phyloP scores from a whole-genome alignment of 306 rosid species.

The Mucuna pruriens region DNA sequence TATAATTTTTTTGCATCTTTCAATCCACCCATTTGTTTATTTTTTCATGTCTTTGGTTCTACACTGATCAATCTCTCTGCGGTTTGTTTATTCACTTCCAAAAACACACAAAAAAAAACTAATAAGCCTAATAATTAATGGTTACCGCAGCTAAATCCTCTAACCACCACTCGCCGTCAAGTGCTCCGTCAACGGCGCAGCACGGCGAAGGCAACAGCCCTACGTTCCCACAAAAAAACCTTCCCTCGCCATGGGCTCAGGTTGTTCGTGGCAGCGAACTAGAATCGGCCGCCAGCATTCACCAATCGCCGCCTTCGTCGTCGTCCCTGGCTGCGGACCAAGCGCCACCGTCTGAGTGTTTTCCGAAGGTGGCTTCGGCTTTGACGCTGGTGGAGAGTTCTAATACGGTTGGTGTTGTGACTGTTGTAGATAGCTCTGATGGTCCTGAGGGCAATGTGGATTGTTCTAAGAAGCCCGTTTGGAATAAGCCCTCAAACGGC shows the following conservation, averaged over 20 bases:
- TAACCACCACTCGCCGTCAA: slow-evolving; percentile 53
- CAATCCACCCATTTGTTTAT: not conserved
- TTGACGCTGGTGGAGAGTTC: slow-evolving; percentile 44
- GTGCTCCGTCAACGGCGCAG: slow-evolving; percentile 16
- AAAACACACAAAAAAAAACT: not conserved
- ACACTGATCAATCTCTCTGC: slow-evolving; percentile 51
- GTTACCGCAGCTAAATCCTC: slow-evolving; percentile 59
- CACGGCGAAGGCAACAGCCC: slow-evolving; percentile 34
- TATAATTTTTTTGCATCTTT: too few species aligned
- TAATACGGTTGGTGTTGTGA: not conserved
- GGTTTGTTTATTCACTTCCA: not conserved
- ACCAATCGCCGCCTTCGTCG: slow-evolving; percentile 59
- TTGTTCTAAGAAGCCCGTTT: slow-evolving; percentile 59
- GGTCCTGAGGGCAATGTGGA: slow-evolving; percentile 57
- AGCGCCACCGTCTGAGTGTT: slow-evolving; percentile 44
- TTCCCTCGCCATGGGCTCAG: slow-evolving; percentile 71
- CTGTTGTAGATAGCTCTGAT: slow-evolving; percentile 43
- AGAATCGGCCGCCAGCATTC: slow-evolving; percentile 47
- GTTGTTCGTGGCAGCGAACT: slow-evolving; percentile 69
- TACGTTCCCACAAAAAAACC: slow-evolving; percentile 43
- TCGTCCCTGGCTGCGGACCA: slow-evolving; percentile 51
- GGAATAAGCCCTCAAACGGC: slow-evolving; percentile 80
- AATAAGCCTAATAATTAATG: slow-evolving; percentile 63
- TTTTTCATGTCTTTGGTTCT: slow-evolving; percentile 27
- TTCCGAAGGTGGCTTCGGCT: slow-evolving; percentile 47